Base-by-base conservation (phyloP, 192 early-diverging fungal genomes). In the Pilobolus umbonatus region DNA sequence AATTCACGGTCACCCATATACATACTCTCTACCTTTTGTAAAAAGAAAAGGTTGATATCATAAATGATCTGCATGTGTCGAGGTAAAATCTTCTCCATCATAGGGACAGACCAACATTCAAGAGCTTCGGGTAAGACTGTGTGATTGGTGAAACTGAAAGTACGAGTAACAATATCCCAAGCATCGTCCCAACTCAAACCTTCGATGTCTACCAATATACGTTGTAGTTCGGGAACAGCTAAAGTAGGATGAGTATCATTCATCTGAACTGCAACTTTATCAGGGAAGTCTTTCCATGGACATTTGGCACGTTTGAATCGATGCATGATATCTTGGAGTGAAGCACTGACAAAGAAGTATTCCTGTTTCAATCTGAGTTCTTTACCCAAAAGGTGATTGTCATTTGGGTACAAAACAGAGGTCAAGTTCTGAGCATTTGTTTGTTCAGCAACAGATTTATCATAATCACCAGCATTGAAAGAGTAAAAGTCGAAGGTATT, bases 21-120 rank as follows among this genome's bases (percentile, higher is more conserved):
- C 65, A 68, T 70, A 66, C 78, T 79, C 76, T 98, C 96, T 15
- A 98, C 93, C 51, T 78, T 76, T 80, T 98, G 96, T 61, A 98
- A 73, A 75, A 98, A 98, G 84, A 85, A 98, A 77, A 98, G 74
- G 71, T 98, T 98, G 81, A 98, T 89, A 71, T 98, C 95, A 69
- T 96, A 98, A 70, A 98, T 96, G 71, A 98, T 96, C 72, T 92
- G 90, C 91, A 98, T 88, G 73, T 95, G 94, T 57, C 96, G 85
- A 31, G 96, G 96, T 62, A 98, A 80, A 24, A 98, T 82, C 64
- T 95, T 86, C 67, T 85, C 79, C 61, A 98, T 69, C 78, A 95
- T 88, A 5, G 94, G 92, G 43, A 98, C 94, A 6, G 95, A 84
- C 96, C 96, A 98, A 66, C 85, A 87, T 76, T 98, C 96, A 78